A percentile compares a stretch with the other conserved stretches of the same genome.
Conservation (phyloP, 352 stramenopile species). For the Pythium monospermum region DNA sequence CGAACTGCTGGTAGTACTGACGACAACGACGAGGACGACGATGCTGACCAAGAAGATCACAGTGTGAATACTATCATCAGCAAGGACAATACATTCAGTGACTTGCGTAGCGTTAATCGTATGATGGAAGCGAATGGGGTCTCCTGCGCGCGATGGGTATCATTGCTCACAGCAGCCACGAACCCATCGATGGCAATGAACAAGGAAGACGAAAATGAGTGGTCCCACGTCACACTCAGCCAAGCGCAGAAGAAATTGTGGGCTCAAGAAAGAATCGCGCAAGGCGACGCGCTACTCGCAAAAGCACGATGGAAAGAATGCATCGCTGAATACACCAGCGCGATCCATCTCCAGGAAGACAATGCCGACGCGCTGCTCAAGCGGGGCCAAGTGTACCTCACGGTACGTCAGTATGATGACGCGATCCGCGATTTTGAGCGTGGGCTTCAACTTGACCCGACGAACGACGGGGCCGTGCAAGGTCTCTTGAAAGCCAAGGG, state of each 20-base stretch:
- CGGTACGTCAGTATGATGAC: slow-evolving; percentile 29
- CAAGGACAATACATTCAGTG: slow-evolving; percentile 20
- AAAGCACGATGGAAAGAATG: slow-evolving; percentile 29
- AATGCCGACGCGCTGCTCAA: slow-evolving; percentile 18
- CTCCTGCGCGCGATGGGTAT: not conserved
- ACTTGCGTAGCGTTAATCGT: slow-evolving; percentile 18
- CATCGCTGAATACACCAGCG: slow-evolving; percentile 31
- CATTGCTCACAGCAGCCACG: not conserved
- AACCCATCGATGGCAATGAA: not conserved
- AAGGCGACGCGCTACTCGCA: slow-evolving; percentile 20
- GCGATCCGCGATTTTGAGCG: slow-evolving; percentile 34
- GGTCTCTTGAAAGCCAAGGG: slow-evolving; percentile 23
- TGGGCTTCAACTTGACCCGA: slow-evolving; percentile 15
- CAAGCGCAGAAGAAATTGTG: slow-evolving; percentile 32
- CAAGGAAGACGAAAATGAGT: slow-evolving; percentile 6
- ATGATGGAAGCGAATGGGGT: slow-evolving; percentile 20
- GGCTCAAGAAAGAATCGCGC: slow-evolving; percentile 27
- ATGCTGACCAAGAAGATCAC: slow-evolving; percentile 3
- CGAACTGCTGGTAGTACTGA: no score
- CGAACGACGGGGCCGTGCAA: slow-evolving; percentile 8
- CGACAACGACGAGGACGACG: slow-evolving; percentile 1
- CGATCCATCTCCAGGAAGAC: slow-evolving; percentile 27
- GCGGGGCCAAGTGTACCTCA: slow-evolving; percentile 21
- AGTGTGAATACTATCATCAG: slow-evolving; percentile 18
- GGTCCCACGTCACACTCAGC: slow-evolving; percentile 30